Conservation (phyloP, 305 asterid species). For the Fraxinus ornus region DNA sequence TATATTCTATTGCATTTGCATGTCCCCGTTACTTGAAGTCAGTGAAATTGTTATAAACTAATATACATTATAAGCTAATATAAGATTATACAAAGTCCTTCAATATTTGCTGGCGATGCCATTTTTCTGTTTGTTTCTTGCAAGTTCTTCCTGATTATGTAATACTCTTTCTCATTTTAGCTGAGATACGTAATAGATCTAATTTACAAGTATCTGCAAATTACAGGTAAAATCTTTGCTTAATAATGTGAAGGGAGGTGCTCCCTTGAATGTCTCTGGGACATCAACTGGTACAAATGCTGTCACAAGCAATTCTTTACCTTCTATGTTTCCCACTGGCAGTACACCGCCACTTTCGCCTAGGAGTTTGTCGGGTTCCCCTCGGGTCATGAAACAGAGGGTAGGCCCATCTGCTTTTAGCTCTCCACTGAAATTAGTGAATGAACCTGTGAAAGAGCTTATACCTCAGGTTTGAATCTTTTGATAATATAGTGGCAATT, state of each 20-base stretch:
- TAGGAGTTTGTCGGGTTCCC: slow-evolving; percentile 94
- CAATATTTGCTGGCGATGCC: slow-evolving; percentile 10
- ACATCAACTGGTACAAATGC: slow-evolving; percentile 56
- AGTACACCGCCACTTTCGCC: slow-evolving; percentile 99
- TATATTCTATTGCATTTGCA: neutral
- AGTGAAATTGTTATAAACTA: neutral
- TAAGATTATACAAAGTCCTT: neutral
- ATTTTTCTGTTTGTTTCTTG: slow-evolving; percentile 8
- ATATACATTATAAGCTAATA: neutral
- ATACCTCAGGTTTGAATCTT: slow-evolving; percentile 83
- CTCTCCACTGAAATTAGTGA: slow-evolving; percentile 81
- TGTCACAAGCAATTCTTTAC: slow-evolving; percentile 70
- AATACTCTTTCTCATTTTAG: slow-evolving; percentile 4
- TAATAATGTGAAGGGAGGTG: slow-evolving; percentile 74
- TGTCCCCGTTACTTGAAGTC: neutral
- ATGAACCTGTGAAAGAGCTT: slow-evolving; percentile 81
- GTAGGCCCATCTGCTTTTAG: slow-evolving; percentile 77
- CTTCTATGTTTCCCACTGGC: slow-evolving; percentile 97
- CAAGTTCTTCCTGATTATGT: slow-evolving; percentile 5
- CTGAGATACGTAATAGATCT: slow-evolving; percentile 17
- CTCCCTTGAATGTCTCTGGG: slow-evolving; percentile 64
- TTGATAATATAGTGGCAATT: slow-evolving; percentile 15
- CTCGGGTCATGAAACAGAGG: slow-evolving; percentile 80
- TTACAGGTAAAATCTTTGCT: slow-evolving; percentile 84
- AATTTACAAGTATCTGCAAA: slow-evolving; percentile 16